Evolutionary conservation across 345 rosid genomes (phyloP).

Genomic region (Toxicodendron radicans): DNA sequence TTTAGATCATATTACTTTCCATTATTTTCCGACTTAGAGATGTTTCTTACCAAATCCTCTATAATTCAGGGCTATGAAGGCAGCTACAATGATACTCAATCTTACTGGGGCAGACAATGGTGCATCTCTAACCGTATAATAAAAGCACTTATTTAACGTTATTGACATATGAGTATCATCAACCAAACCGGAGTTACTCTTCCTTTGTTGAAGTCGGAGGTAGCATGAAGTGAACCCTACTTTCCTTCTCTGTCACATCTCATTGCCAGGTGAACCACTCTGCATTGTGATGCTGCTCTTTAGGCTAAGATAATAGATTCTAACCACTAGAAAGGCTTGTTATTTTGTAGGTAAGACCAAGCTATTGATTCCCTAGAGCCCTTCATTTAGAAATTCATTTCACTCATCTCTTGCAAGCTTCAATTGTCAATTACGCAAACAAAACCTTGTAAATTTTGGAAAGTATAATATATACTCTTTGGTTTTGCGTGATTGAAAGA

Average conservation of each 20-base stretch:
- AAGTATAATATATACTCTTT: no score
- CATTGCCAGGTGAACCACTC: background rate
- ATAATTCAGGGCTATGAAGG: slow-evolving; percentile 76
- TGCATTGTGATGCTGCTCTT: background rate
- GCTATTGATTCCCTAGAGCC: background rate
- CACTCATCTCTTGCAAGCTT: background rate
- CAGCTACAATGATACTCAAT: slow-evolving; percentile 82
- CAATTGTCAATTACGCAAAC: background rate
- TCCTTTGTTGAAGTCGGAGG: background rate
- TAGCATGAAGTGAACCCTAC: background rate
- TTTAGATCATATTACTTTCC: background rate
- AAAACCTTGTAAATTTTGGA: no score
- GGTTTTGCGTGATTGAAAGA: no score
- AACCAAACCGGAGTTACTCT: background rate
- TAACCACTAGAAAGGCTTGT: background rate
- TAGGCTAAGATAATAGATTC: background rate
- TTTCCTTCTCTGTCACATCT: background rate
- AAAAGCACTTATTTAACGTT: background rate
- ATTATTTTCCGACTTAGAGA: background rate
- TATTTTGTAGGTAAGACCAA: background rate
- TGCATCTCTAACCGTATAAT: slow-evolving; percentile 78
- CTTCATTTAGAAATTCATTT: background rate
- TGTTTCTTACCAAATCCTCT: background rate
- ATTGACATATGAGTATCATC: background rate
- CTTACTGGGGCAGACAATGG: slow-evolving; percentile 89